phyloP scores from a whole-genome alignment of 2,329 filamentous ascomycete genomes.

The Colletotrichum sublineola region DNA sequence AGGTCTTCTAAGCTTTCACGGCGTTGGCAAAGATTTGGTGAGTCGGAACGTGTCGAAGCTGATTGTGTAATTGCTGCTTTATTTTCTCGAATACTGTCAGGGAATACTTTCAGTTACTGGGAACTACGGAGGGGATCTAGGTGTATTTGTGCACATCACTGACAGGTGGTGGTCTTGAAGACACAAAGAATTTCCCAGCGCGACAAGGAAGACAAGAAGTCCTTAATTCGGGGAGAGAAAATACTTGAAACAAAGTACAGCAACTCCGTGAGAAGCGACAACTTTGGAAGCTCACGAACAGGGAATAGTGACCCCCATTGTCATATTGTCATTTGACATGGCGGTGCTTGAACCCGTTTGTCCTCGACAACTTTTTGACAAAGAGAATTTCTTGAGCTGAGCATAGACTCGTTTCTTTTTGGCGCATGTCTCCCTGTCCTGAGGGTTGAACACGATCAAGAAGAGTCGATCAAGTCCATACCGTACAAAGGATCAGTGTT shows the following conservation, averaged over 20 bases:
- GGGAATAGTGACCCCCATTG: not conserved
- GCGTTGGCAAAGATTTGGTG: not conserved
- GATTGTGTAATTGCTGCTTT: not conserved
- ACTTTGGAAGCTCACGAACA: not conserved
- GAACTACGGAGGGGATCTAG: not conserved
- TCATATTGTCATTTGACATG: not conserved
- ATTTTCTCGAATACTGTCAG: not conserved
- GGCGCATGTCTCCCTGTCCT: not conserved
- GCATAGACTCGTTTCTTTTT: not conserved
- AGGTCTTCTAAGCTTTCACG: no score
- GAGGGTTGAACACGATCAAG: not conserved
- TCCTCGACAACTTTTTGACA: not conserved
- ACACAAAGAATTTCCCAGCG: not conserved
- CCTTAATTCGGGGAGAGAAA: not conserved
- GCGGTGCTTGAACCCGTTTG: conserved; percentile 4
- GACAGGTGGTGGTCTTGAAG: not conserved
- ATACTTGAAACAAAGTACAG: not conserved
- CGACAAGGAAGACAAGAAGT: not conserved
- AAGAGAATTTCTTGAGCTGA: not conserved
- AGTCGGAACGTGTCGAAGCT: not conserved
- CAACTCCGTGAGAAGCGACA: not conserved
- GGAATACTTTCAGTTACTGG: no score
- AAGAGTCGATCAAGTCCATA: not conserved
- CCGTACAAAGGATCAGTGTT: conserved; percentile 2
- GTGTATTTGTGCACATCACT: not conserved